These are phyloP conservation scores for Aspergillus latus DNA, from an alignment of 2,329 filamentous ascomycete genomes.

Conservation along the genomic window DNA sequence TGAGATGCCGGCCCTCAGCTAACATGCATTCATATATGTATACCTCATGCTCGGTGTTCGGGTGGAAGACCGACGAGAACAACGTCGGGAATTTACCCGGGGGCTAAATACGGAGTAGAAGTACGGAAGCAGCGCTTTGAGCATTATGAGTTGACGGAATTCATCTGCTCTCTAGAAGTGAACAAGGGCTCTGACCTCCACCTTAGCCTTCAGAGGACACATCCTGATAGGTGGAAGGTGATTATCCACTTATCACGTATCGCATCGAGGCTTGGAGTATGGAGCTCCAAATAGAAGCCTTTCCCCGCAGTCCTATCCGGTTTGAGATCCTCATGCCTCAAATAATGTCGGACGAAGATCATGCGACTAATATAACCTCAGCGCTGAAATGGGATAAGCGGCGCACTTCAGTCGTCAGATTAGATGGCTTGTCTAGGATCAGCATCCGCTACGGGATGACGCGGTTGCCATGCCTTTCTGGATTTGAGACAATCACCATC, in stretches of 20 bases:
- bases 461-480: too few species aligned
- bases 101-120: background rate
- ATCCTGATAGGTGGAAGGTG: slow-evolving; percentile 2
- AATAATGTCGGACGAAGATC: too few species aligned
- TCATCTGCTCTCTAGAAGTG: background rate
- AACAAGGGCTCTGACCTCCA: background rate
- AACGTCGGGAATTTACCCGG: slow-evolving; percentile 1
- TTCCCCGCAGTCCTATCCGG: background rate
- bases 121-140: background rate
- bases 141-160: background rate
- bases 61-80: slow-evolving; percentile 1
- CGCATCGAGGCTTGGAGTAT: background rate
- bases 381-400: too few species aligned
- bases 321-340: background rate
- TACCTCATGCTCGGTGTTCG: slow-evolving; percentile 1
- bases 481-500: too few species aligned
- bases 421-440: too few species aligned
- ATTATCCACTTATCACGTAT: slow-evolving; percentile 2
- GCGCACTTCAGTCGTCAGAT: too few species aligned
- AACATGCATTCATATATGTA: slow-evolving; percentile 2
- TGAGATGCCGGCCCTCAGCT: slow-evolving; percentile 1
- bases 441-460: too few species aligned
- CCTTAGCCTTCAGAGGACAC: background rate
- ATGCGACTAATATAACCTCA: too few species aligned
- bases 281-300: background rate